Percentiles rank a stretch among this genome's conserved stretches.
phyloP scores from a whole-genome alignment of 768 basidiomycete species.

The Clitopilus passeckerianus region DNA sequence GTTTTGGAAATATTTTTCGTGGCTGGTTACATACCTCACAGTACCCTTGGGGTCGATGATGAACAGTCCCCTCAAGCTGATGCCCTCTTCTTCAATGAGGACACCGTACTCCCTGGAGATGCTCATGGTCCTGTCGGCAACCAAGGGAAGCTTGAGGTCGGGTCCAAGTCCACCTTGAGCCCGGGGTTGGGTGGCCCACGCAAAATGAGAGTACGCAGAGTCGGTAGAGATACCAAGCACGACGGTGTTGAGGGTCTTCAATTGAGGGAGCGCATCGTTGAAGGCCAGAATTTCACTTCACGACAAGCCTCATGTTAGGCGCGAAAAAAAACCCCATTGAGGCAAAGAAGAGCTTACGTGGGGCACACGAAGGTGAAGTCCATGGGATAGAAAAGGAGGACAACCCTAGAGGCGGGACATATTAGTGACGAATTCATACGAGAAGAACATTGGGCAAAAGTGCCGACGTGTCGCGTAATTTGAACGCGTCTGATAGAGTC shows the following conservation, averaged over 20 bases:
- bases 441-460: not conserved
- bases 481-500: no score
- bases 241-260: constrained; percentile 66
- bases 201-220: constrained; percentile 83
- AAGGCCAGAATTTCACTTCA: constrained; percentile 83
- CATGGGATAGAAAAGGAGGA: constrained; percentile 92
- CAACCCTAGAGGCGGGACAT: constrained; percentile 56
- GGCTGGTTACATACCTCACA: constrained; percentile 45
- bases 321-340: not conserved
- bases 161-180: constrained; percentile 89
- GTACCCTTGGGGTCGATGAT: constrained; percentile 82
- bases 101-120: constrained; percentile 87
- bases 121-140: constrained; percentile 75
- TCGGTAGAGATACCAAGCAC: constrained; percentile 93
- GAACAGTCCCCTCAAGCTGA: constrained; percentile 84
- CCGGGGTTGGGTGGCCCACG: constrained; percentile 80
- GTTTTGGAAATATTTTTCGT: no score
- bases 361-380: constrained; percentile 91
- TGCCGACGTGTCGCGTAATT: no score
- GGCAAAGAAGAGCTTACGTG: constrained; percentile 40
- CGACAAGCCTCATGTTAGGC: no score
- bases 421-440: not conserved
- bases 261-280: constrained; percentile 78
- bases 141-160: constrained; percentile 76
- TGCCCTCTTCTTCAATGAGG: constrained; percentile 82